These are phyloP conservation scores for Ophiocordyceps camponoti-floridani DNA, from an alignment of 2,329 filamentous ascomycete genomes.

Conservation along the genomic window DNA sequence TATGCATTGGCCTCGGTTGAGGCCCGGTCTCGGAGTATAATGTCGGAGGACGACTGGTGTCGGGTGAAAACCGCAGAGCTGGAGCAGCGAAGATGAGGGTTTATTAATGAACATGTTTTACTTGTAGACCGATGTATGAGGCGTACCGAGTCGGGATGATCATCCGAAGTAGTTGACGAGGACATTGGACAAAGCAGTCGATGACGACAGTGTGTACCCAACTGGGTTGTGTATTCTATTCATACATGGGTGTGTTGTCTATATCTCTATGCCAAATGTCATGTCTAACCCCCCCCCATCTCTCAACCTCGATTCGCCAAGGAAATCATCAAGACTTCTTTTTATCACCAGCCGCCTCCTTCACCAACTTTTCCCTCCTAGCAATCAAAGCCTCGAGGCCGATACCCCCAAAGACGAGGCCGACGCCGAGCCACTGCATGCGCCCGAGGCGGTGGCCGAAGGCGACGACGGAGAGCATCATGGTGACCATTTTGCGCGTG, in stretches of 20 bases:
- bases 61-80: neutral
- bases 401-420: constrained; percentile 85
- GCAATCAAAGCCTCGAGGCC: constrained; percentile 76
- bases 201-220: neutral
- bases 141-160: too few relatives aligned
- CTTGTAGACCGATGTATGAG: too few relatives aligned
- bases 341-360: constrained; percentile 42
- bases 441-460: constrained; percentile 73
- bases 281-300: too few relatives aligned
- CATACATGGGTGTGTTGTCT: neutral
- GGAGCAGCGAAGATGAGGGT: neutral
- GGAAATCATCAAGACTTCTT: constrained; percentile 10
- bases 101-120: neutral
- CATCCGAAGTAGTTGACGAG: too few relatives aligned
- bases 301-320: too few relatives aligned
- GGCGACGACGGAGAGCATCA: constrained; percentile 88
- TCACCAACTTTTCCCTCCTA: constrained; percentile 65
- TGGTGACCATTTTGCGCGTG: constrained; percentile 97
- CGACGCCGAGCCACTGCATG: constrained; percentile 93
- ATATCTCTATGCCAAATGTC: neutral
- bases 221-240: neutral
- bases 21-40: neutral
- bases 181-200: neutral
- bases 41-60: neutral
- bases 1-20: neutral